Conservation (phyloP, 1,284 basidiomycete species). For the Gymnopus androsaceus region DNA sequence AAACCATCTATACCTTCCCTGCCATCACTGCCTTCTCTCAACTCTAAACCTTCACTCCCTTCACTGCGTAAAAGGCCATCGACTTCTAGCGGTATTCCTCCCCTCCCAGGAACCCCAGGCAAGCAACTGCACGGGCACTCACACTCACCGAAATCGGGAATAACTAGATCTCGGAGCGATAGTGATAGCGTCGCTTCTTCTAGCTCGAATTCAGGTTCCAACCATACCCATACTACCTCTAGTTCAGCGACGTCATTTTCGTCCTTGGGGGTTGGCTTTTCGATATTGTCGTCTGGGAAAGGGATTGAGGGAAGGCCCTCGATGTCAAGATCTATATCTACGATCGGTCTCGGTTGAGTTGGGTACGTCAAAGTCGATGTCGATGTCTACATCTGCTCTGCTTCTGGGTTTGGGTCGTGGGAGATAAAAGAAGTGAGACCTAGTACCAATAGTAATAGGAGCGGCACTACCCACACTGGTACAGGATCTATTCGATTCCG, state of each 20-base stretch:
- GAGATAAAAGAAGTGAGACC: no score
- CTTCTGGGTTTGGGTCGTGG: no score
- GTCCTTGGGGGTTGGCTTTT: not conserved
- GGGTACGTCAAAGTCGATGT: not conserved
- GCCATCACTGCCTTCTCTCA: conserved; percentile 8
- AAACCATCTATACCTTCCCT: conserved; percentile 14
- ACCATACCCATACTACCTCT: not conserved
- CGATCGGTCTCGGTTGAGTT: not conserved
- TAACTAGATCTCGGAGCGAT: not conserved
- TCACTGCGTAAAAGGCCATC: no score
- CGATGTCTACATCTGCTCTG: no score
- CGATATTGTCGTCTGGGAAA: not conserved
- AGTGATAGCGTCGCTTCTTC: not conserved
- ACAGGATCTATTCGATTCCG: no score
- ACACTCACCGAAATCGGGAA: not conserved
- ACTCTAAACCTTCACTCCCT: no score
- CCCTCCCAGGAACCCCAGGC: no score
- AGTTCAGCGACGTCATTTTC: not conserved
- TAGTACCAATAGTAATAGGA: no score
- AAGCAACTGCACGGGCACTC: no score
- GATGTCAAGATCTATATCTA: conserved; percentile 4
- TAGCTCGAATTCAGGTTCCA: not conserved
- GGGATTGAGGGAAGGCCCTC: not conserved
- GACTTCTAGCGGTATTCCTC: no score
- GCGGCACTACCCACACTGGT: no score